phyloP scores from a whole-genome alignment of 2,329 filamentous ascomycete genomes.

The Aspergillus fischeri region DNA sequence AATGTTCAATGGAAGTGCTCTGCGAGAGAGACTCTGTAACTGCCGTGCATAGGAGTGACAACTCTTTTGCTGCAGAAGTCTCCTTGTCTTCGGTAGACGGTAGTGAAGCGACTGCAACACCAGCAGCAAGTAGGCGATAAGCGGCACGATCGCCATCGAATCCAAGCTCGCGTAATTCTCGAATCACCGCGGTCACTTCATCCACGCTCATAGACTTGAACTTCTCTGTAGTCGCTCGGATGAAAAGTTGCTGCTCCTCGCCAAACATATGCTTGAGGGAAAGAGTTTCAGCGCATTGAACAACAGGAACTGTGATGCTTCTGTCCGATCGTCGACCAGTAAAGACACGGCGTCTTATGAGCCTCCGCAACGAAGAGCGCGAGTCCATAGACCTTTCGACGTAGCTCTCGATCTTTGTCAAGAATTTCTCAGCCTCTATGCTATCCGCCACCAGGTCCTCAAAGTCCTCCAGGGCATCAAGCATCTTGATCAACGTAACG shows the following conservation, averaged over 20 bases:
- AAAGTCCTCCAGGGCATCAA: conserved; percentile 39
- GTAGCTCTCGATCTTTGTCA: conserved; percentile 34
- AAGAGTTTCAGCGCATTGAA: conserved; percentile 34
- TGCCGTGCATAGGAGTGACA: conserved; percentile 35
- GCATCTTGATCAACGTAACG: conserved; percentile 33
- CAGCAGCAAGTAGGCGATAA: conserved; percentile 34
- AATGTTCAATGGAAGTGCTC: conserved; percentile 35
- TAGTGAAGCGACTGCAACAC: conserved; percentile 32
- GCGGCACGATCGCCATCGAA: conserved; percentile 25
- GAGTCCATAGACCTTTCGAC: conserved; percentile 32
- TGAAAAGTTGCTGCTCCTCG: conserved; percentile 35
- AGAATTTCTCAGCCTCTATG: conserved; percentile 31
- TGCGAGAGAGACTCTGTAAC: conserved; percentile 27
- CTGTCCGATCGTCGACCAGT: conserved; percentile 26
- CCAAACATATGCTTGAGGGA: conserved; percentile 34
- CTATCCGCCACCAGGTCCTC: conserved; percentile 33
- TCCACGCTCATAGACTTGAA: conserved; percentile 32
- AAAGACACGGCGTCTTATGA: conserved; percentile 34
- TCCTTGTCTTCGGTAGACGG: conserved; percentile 37
- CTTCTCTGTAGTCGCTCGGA: conserved; percentile 31
- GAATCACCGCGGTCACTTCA: conserved; percentile 27
- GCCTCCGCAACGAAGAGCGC: conserved; percentile 21
- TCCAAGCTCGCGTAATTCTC: conserved; percentile 27
- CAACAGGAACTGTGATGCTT: conserved; percentile 24
- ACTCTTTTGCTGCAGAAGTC: conserved; percentile 28